Base-by-base conservation (phyloP, 1,139 yeast species). In the Chernovozyma aurita region DNA sequence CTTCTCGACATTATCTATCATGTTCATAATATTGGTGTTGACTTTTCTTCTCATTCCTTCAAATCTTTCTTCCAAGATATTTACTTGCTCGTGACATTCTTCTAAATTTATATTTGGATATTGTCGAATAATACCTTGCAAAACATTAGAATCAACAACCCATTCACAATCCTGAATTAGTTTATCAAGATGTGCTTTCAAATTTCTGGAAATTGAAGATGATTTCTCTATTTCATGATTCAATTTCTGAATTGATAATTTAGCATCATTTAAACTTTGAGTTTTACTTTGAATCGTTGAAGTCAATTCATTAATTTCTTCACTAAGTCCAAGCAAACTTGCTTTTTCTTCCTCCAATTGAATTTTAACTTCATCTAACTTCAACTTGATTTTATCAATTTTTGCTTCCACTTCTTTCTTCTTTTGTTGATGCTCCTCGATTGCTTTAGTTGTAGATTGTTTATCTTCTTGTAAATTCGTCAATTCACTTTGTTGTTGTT, bases 1-100 rank as follows among this genome's bases (percentile, higher is more conserved):
- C 69, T 84, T 85, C 55, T 90, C 97, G 16, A 88, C 95, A 46
- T 83, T 85, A 50, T 90, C 97, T 47, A 94, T 87, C 87, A 88
- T 85, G 49, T 82, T 80, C 90, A 90, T 86, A 43, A 92, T 92
- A 52, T 88, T 85, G 11, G 85, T 75, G 52, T 90, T 90, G 22
- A 92, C 95, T 47, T 81, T 85, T 42, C 90, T 72, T 62, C 78
- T 83, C 85, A 90, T 80, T n/a, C 78, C 78, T 42, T 77, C 75
- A 50, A 80, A 80, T 42, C 80, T 73, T 22, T 77, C 86, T 31
- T 73, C 67, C 44, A 87, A 70, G 29, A 73, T 70, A 11, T 61
- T 64, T 33, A 80, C 73, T 44, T 81, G 78, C 18, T 71, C 73
- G 41, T 78, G 75, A 46, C 80, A 74, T 43, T 81, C 82, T 4